phyloP scores from a whole-genome alignment of 176 grass and related monocot species.

The Oryza nivara region DNA sequence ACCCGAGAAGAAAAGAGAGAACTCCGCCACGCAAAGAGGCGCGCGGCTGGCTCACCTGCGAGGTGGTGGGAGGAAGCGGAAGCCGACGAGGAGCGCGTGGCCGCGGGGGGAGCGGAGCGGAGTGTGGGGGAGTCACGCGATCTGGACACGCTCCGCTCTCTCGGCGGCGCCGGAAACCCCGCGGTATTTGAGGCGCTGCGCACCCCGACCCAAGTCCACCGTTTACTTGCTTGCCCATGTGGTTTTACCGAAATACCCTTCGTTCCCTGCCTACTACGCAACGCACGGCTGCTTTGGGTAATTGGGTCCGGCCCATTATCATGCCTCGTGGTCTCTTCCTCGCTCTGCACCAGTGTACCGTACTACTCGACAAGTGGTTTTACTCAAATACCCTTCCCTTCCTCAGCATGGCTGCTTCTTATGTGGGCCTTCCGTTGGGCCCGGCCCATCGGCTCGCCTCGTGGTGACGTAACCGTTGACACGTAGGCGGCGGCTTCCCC shows the following conservation, averaged over 20 bases:
- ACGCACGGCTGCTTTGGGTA: background rate
- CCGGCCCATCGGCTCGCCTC: background rate
- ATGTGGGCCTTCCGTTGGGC: background rate
- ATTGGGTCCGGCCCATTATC: background rate
- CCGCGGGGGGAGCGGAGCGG: background rate
- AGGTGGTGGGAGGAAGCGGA: background rate
- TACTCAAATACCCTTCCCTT: too few species aligned
- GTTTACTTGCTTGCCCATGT: background rate
- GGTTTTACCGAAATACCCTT: background rate
- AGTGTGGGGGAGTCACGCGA: constrained; percentile 32
- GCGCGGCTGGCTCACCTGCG: background rate
- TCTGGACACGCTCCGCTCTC: constrained; percentile 13
- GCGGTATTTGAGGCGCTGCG: background rate
- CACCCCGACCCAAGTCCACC: too few species aligned
- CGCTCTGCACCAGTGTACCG: too few species aligned
- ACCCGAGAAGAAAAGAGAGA: background rate
- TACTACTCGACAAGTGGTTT: too few species aligned
- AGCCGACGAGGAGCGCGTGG: background rate
- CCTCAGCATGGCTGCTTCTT: too few species aligned
- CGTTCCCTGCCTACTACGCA: background rate
- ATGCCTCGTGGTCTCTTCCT: too few species aligned
- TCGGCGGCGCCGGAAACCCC: constrained; percentile 23
- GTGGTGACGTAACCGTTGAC: constrained; percentile 13
- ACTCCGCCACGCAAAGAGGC: background rate
- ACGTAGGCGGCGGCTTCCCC: constrained; percentile 29